These are phyloP conservation scores for Saposhnikovia divaricata DNA, from an alignment of 129 eudicot species.

Conservation along the genomic window DNA sequence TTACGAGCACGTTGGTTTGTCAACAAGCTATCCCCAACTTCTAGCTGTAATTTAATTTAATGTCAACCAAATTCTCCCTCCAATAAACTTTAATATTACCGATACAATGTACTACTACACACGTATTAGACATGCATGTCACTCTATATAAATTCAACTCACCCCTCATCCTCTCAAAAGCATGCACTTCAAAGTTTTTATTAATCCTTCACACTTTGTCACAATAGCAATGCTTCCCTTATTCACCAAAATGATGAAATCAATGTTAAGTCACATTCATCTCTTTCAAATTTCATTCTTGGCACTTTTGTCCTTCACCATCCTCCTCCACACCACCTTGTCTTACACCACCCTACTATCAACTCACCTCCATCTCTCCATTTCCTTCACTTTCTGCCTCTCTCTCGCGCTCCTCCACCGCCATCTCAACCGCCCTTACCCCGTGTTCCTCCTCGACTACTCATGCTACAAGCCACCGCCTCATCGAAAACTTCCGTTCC, in stretches of 20 bases:
- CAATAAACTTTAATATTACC: neutral
- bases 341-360: slow-evolving; percentile 28
- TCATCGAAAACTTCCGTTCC: slow-evolving; percentile 32
- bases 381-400: slow-evolving; percentile 13
- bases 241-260: neutral
- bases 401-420: slow-evolving; percentile 19
- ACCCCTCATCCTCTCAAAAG: neutral
- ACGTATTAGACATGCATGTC: neutral
- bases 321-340: slow-evolving; percentile 41
- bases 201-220: neutral
- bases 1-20: neutral
- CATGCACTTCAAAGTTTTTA: neutral
- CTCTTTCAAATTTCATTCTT: slow-evolving; percentile 45
- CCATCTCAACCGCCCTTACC: slow-evolving; percentile 30
- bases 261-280: neutral
- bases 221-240: neutral
- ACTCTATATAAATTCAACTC: neutral
- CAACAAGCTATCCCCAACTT: neutral
- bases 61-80: neutral
- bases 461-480: slow-evolving; percentile 64
- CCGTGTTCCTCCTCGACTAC: slow-evolving; percentile 57
- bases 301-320: slow-evolving; percentile 34
- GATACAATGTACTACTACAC: neutral
- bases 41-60: neutral
- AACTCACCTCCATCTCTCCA: slow-evolving; percentile 26